phyloP scores from a whole-genome alignment of 2,329 filamentous ascomycete genomes.

The Colletotrichum plurivorum region DNA sequence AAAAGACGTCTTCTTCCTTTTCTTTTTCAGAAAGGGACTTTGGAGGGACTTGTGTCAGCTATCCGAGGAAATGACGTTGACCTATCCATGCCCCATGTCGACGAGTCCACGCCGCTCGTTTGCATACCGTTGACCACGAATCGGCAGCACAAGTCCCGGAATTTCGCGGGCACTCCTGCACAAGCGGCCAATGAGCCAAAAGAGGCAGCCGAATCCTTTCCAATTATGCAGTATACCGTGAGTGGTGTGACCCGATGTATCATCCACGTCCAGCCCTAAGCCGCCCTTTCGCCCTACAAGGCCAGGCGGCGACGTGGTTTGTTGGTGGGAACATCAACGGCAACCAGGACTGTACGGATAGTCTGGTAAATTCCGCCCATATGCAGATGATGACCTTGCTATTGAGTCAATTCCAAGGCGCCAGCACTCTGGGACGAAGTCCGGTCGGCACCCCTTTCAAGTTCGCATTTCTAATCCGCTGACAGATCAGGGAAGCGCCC shows the following conservation, averaged over 20 bases:
- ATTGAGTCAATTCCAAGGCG: neutral
- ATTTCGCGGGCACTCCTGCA: slow-evolving; percentile 3
- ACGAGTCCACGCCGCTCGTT: slow-evolving; percentile 14
- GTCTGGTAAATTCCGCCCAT: neutral
- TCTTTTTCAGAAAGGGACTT: neutral
- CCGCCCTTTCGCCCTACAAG: slow-evolving; percentile 28
- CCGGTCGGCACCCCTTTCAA: neutral
- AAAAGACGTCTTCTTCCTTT: neutral
- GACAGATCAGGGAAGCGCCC: slow-evolving; percentile 27
- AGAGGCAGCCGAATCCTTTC: slow-evolving; percentile 15
- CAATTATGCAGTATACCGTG: slow-evolving; percentile 27
- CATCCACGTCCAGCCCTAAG: slow-evolving; percentile 31
- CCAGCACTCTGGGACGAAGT: neutral
- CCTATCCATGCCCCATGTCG: neutral
- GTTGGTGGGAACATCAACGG: slow-evolving; percentile 8
- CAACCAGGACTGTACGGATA: neutral
- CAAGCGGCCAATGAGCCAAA: slow-evolving; percentile 16
- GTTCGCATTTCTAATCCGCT: slow-evolving; percentile 32
- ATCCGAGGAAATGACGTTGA: slow-evolving; percentile 22
- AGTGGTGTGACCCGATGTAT: slow-evolving; percentile 26
- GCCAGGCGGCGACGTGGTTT: slow-evolving; percentile 12
- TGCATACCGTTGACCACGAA: slow-evolving; percentile 18
- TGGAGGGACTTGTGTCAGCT: neutral
- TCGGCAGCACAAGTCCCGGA: slow-evolving; percentile 16
- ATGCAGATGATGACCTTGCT: slow-evolving; percentile 8